Percentiles rank a stretch among this genome's conserved stretches.
Evolutionary conservation across 2,329 filamentous ascomycete genomes (phyloP).

Genomic region (Phoma sp.): DNA sequence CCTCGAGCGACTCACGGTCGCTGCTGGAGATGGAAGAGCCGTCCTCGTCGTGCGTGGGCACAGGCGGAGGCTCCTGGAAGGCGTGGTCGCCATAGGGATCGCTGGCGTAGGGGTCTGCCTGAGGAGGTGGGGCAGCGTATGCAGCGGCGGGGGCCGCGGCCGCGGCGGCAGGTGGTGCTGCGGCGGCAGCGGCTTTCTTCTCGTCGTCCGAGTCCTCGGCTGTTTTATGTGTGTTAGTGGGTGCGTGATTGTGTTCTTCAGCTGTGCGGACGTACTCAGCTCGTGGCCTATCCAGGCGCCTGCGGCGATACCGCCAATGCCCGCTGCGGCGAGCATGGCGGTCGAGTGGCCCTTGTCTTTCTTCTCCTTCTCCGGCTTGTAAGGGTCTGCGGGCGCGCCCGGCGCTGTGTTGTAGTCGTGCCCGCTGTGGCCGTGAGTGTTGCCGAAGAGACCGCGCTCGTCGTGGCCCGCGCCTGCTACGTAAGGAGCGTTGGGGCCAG

Average conservation of each 20-base stretch:
- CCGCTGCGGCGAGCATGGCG: conserved; percentile 61
- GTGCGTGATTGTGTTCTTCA: neutral
- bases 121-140: conserved; percentile 4
- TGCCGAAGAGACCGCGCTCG: conserved; percentile 38
- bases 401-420: conserved; percentile 34
- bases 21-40: conserved; percentile 48
- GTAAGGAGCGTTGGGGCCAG: conserved; percentile 35
- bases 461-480: conserved; percentile 30
- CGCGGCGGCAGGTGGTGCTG: conserved; percentile 18
- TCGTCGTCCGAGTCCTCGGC: conserved; percentile 45
- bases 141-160: conserved; percentile 25
- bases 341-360: conserved; percentile 51
- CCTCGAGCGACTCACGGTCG: conserved; percentile 52
- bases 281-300: conserved; percentile 64
- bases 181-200: conserved; percentile 11
- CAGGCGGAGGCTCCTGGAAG: conserved; percentile 38
- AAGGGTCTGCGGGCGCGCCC: conserved; percentile 29
- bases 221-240: conserved; percentile 21
- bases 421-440: conserved; percentile 34
- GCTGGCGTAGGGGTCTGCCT: conserved; percentile 14
- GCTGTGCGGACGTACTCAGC: conserved; percentile 53
- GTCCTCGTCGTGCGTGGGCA: conserved; percentile 52
- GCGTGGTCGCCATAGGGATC: conserved; percentile 25
- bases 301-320: conserved; percentile 64
- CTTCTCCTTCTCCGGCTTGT: conserved; percentile 44